Evolutionary conservation across 495 filamentous ascomycete species (phyloP).

Genomic region (Hyphodiscus hymeniophilus): DNA sequence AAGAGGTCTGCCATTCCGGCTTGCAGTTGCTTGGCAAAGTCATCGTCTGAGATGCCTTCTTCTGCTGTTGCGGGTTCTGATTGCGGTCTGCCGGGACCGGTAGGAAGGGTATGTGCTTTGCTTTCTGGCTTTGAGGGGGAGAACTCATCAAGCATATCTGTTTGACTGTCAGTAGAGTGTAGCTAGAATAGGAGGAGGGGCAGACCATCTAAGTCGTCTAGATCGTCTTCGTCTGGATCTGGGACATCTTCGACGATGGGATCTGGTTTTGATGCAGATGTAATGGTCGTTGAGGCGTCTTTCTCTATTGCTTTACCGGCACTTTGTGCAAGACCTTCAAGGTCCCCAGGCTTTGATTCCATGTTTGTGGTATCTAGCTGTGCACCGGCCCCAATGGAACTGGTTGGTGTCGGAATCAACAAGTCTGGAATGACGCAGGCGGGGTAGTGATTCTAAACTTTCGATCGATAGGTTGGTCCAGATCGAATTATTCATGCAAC

Average conservation of each 20-base stretch:
- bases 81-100: constrained; percentile 31
- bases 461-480: neutral
- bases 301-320: constrained; percentile 8
- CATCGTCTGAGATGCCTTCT: constrained; percentile 47
- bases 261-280: constrained; percentile 1
- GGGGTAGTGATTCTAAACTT: neutral
- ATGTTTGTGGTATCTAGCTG: constrained; percentile 9
- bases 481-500: too few relatives aligned
- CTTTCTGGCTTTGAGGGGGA: constrained; percentile 44
- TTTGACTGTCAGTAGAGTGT: neutral
- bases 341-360: constrained; percentile 20
- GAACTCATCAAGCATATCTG: constrained; percentile 92
- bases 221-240: constrained; percentile 77
- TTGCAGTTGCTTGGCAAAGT: constrained; percentile 78
- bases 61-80: constrained; percentile 6
- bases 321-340: constrained; percentile 8
- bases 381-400: too few relatives aligned
- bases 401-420: too few relatives aligned
- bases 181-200: neutral
- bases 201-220: constrained; percentile 85
- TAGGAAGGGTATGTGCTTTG: constrained; percentile 27
- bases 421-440: too few relatives aligned
- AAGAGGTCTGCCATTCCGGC: constrained; percentile 80
- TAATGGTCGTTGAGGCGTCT: constrained; percentile 1
- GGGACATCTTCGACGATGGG: constrained; percentile 30